Evolutionary conservation across 2,329 filamentous ascomycete species (phyloP).

Genomic region (Pyrenochaeta sp.): DNA sequence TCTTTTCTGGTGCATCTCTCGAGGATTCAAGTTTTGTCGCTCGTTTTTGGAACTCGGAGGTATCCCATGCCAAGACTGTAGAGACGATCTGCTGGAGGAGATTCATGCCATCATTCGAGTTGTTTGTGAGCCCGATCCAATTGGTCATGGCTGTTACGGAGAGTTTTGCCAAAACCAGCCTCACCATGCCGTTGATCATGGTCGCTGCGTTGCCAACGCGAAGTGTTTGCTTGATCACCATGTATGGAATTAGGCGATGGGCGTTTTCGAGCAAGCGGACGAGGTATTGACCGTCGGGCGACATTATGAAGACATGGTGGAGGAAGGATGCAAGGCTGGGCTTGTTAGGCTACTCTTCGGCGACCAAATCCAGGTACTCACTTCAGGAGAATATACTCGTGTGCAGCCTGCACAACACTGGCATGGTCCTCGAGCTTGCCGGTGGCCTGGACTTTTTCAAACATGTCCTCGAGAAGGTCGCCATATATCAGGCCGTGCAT

Average conservation of each 20-base stretch:
- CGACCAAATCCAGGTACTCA: slow-evolving; percentile 50
- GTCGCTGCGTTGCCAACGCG: slow-evolving; percentile 79
- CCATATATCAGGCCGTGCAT: slow-evolving; percentile 73
- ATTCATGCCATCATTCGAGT: slow-evolving; percentile 81
- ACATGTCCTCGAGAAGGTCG: slow-evolving; percentile 69
- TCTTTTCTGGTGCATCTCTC: slow-evolving; percentile 65
- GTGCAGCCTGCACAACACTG: slow-evolving; percentile 67
- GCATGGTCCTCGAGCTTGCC: slow-evolving; percentile 70
- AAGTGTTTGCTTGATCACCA: slow-evolving; percentile 74
- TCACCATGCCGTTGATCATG: slow-evolving; percentile 80
- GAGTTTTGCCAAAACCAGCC: slow-evolving; percentile 77
- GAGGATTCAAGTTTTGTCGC: slow-evolving; percentile 70
- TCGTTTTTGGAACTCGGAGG: slow-evolving; percentile 71
- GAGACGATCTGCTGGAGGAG: slow-evolving; percentile 79
- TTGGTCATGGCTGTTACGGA: slow-evolving; percentile 78
- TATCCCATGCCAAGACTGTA: slow-evolving; percentile 76
- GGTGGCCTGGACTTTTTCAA: slow-evolving; percentile 66
- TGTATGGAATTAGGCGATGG: slow-evolving; percentile 75
- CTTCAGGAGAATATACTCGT: slow-evolving; percentile 75
- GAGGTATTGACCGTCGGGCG: slow-evolving; percentile 77
- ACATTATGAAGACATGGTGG: slow-evolving; percentile 75
- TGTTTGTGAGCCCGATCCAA: slow-evolving; percentile 76
- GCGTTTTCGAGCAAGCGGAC: slow-evolving; percentile 74
- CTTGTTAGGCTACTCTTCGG: slow-evolving; percentile 1
- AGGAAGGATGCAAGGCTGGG: slow-evolving; percentile 73